Base-by-base conservation (phyloP, 352 stramenopile genomes). In the Globisporangium nunn region DNA sequence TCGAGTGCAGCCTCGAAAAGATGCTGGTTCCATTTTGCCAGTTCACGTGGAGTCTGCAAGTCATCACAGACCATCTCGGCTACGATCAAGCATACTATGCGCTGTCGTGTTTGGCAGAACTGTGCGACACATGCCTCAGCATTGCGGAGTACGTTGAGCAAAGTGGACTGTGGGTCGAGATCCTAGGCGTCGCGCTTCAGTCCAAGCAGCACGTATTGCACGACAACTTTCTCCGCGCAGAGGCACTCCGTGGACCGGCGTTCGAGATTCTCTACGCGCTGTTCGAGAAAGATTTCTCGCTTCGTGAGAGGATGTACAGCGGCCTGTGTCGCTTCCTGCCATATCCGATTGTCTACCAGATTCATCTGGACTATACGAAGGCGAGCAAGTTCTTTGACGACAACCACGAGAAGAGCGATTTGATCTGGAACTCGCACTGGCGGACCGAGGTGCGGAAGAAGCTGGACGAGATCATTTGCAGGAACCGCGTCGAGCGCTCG, bases 351-450 rank as follows among this genome's bases (percentile, higher is more conserved):
- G 80, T 93, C 29, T 93, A 91, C 52, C 80, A 91, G 68, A 84
- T 93, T 53, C 80, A 93, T 49, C 53, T 91, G 45, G 80, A 93
- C 57, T 81, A 81, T 7, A 87, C 66, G 58, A 81, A 85, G 39
- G 76, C 82, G 12, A 65, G 69, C 6, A 69, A 84, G 47, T 91
- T 91, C 55, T 93, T 93, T 37, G 82, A 93, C 33, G 82, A 90
- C 62, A 87, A 89, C 54, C 80, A 91, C 53, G 78, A 91, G 8
- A 93, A 91, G 54, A 88, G 78, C 28, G 82, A 93, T 29, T 68
- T 93, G 43, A 85, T 93, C 44, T 93, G 82, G 82, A 89, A 93
- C 59, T 89, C 80, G 14, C 72, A 87, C 51, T 83, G 66, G 64
- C 65, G 82, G 40, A 93, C 76, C 0, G 78, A 82, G 63, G 82